Evolutionary conservation across 202 grass and related monocot genomes (phyloP), one percentile per base, ranked within the genome.

Genomic region (Zoysia matrella): DNA sequence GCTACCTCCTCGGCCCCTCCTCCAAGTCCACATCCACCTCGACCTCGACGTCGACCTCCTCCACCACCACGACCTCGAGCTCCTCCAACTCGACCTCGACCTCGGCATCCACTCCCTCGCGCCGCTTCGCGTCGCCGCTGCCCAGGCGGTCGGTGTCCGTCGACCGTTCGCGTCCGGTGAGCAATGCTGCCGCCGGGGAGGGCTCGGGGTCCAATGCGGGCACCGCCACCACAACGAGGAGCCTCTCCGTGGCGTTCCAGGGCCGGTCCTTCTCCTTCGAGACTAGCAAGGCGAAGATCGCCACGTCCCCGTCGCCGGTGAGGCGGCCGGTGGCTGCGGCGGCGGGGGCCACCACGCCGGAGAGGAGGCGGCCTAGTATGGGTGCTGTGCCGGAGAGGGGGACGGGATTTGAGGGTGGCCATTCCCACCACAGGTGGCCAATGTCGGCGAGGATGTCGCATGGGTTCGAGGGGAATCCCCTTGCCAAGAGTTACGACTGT

Each of bases 211-310:
- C 84, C 49, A 80, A 76, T 75, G 76, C 71, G n/a, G 77, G 87
- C 67, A 86, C 85, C 75, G 82, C 82, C 62, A 91, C 83, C 64
- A 98, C 92, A 13, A 99, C 93, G 5, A 83, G 96, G 64, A 99
- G 96, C 85, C 89, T 95, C 83, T 99, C 93, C 36, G 96, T 99
- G 14, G 90, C 96, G 63, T 99, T 99, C 87, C 93, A 96, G 88
- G 96, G 91, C 60, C 81, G 90, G 7, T 94, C 93, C 80, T 99
- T 94, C 86, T 94, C 93, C 87, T 94, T 95, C 68, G 89, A 93
- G 85, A 88, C 91, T 18, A 92, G 89, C 74, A 95, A 91, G 84
- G 91, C 88, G 18, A 93, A 88, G 73, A 79, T 74, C 4, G 54
- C 93, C 72, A 77, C 83, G 3, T 93, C 93, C 39, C 91, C 90